Percentiles rank a stretch among this genome's conserved stretches.
phyloP scores from a whole-genome alignment of 495 filamentous ascomycete species.

The Penicillium cosmopolitanum region DNA sequence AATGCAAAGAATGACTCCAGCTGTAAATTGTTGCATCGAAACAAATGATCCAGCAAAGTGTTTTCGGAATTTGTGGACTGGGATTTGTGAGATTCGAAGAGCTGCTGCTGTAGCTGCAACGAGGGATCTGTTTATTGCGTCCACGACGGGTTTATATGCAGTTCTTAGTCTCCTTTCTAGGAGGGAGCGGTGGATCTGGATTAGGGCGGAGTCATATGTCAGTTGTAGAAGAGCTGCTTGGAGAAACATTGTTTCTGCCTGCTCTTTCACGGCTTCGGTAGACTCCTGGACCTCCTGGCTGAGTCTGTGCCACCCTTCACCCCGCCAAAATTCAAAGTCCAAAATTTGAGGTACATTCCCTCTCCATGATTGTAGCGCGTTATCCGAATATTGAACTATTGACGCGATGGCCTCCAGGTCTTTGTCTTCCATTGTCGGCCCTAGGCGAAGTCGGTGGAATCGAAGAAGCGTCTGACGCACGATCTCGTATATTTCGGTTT shows the following conservation, averaged over 20 bases:
- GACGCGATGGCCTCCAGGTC: constrained; percentile 14
- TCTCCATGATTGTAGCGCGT: neutral
- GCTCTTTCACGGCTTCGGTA: constrained; percentile 11
- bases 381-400: constrained; percentile 6
- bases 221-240: constrained; percentile 27
- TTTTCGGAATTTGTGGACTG: constrained; percentile 23
- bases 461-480: constrained; percentile 19
- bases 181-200: constrained; percentile 21
- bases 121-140: constrained; percentile 19
- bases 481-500: constrained; percentile 21
- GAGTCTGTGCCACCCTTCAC: constrained; percentile 8
- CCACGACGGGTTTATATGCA: constrained; percentile 12
- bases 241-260: constrained; percentile 23
- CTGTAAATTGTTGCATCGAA: constrained; percentile 25
- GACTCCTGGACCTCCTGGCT: constrained; percentile 9
- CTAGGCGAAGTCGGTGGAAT: constrained; percentile 20
- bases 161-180: constrained; percentile 14
- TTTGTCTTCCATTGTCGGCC: constrained; percentile 14
- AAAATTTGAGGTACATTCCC: neutral
- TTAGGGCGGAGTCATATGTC: constrained; percentile 24
- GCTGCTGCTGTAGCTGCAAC: constrained; percentile 23
- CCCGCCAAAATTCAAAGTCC: constrained; percentile 18
- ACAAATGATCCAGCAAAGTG: constrained; percentile 25
- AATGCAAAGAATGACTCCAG: constrained; percentile 30
- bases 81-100: constrained; percentile 25